Evolutionary conservation across 495 filamentous ascomycete species (phyloP), one percentile per base, ranked within the genome.

Genomic region (Chaetomium fimeti): DNA sequence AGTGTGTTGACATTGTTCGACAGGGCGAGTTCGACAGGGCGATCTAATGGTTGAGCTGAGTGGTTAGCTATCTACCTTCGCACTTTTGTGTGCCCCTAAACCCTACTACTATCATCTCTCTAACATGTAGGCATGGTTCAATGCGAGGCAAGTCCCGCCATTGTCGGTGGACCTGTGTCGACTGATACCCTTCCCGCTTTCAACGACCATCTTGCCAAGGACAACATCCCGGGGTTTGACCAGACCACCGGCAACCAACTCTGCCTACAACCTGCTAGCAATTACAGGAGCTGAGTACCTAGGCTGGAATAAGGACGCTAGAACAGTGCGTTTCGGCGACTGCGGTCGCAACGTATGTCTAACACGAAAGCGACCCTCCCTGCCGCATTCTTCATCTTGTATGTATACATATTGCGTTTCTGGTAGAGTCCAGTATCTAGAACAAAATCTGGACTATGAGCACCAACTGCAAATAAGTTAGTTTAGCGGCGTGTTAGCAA

Each of bases 21-120:
- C 25, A 89, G 70, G 20, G 83, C 82, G 45, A 90, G 76, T 29
- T 87, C 87, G 70, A 86, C 25, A 89, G 70, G 20, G 83, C 82
- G 45, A 90, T 76, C 29, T 87, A 87, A 69, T 90, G 87, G 68
- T 87, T 87, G 12, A 89, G 74, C 79, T 87, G 59, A 1, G 20
- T 4, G 0, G 42, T 38, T 18, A 47, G 24, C 24, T 22, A 42
- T 25, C n/a, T 22, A 48, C 27, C n/a, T n/a, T n/a, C n/a, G n/a
- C 27, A 2, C 49, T 42, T n/a, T 1, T 49, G 3, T 56, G 7
- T 15, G 15, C 2, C 29, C 1, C 25, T 1, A 38, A 13, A 15
- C 72, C 78, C 72, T 74, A 84, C 83, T 18, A 42, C 63, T 15
- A 69, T 67, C 57, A 72, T 60, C 29, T 75, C 66, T 18, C 82